Conservation (phyloP, 768 basidiomycete genomes). For the Phylloporus scabripes region DNA sequence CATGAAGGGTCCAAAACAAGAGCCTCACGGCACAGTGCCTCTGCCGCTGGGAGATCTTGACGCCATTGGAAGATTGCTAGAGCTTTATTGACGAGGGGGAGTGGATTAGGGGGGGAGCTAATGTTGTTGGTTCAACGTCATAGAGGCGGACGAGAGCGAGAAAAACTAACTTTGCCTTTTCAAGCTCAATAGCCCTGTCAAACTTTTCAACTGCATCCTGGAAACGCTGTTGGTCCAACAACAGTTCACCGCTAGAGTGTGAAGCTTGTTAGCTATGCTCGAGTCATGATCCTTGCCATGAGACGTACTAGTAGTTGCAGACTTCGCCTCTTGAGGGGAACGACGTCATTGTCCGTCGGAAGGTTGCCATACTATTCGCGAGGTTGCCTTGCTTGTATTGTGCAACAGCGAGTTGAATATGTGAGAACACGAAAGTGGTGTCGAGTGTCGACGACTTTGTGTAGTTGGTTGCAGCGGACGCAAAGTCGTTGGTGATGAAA, state of each 20-base stretch:
- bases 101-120: conserved; percentile 66
- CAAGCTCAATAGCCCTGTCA: conserved; percentile 85
- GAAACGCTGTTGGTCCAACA: conserved; percentile 88
- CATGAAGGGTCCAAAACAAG: conserved; percentile 86
- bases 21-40: conserved; percentile 83
- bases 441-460: conserved; percentile 85
- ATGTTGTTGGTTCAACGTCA: conserved; percentile 4
- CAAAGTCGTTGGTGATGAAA: conserved; percentile 92
- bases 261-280: background rate
- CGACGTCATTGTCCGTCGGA: conserved; percentile 74
- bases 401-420: conserved; percentile 95
- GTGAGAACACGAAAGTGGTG: conserved; percentile 87
- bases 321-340: conserved; percentile 90
- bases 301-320: conserved; percentile 86
- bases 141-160: background rate
- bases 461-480: conserved; percentile 85
- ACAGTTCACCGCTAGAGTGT: conserved; percentile 73
- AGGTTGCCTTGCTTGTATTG: conserved; percentile 86
- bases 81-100: conserved; percentile 97
- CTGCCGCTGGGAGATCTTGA: conserved; percentile 79
- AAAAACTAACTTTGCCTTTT: conserved; percentile 58
- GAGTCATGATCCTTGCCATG: background rate
- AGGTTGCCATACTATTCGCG: conserved; percentile 83
- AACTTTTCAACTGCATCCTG: conserved; percentile 89
- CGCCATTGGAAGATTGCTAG: conserved; percentile 95